Base-by-base conservation (phyloP, 129 eudicot species). In the Chrysanthemum makinoi region DNA sequence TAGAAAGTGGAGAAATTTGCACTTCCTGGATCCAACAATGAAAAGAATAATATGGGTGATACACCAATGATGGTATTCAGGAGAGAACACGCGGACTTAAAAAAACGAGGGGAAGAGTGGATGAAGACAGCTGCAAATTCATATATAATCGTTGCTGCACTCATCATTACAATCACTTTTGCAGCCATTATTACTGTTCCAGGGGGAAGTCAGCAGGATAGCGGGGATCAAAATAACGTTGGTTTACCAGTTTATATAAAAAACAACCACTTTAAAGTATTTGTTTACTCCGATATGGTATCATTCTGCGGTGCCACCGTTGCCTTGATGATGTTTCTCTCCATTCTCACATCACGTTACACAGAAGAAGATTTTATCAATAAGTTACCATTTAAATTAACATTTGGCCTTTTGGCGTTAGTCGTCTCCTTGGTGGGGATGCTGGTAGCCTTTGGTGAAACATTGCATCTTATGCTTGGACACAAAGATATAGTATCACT, bases 101-200 rank as follows among this genome's bases (percentile, higher is more conserved):
- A 63, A 28, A 52, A 15, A 20, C 63, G 48, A 19, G 83, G 75
- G 0, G 79, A 79, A 52, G 15, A 60, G 1, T 79, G 79, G 83
- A 79, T 79, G 79, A 79, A 58, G 30, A 47, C 20, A 14, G 62
- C 79, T 15, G 64, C 83, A 0, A 46, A 50, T 19, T 66, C 83
- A 11, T 79, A 62, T 48, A 35, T 70, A 68, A 52, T 79, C 20
- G 68, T 63, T 8, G 75, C 79, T 28, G 75, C 72, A 35, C 73
- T 79, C n/a, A 66, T 79, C 57, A 43, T 60, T 14, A 66, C 75
- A 1, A 72, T 79, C 1, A 71, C 69, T 16, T 79, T 79, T 67
- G 56, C 83, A 50, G 68, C 83, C 0, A 66, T 73, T 16, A 72
- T 79, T 16, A 79, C 83, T 15, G 79, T 79, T 1, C 83, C 83